Evolutionary conservation across 129 eudicot genomes (phyloP).

Genomic region (Arctium lappa): DNA sequence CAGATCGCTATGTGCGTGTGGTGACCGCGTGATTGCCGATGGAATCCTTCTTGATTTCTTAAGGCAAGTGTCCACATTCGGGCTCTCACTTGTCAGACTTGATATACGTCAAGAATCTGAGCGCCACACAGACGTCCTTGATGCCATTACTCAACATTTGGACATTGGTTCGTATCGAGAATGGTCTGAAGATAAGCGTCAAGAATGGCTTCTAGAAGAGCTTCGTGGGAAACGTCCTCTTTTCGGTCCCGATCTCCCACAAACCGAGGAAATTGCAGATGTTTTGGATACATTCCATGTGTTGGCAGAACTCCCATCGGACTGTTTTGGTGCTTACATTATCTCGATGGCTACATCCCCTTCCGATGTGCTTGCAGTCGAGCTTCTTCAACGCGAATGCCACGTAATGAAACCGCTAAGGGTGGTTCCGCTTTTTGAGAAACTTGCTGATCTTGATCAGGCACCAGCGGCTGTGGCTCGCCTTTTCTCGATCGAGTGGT

Average conservation of each 20-base stretch:
- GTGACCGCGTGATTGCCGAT: slow-evolving; percentile 82
- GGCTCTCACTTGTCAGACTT: slow-evolving; percentile 83
- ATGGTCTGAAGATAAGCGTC: slow-evolving; percentile 86
- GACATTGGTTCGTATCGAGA: slow-evolving; percentile 90
- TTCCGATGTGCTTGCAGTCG: slow-evolving; percentile 95
- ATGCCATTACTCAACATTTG: slow-evolving; percentile 83
- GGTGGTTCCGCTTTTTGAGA: slow-evolving; percentile 94
- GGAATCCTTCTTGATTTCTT: slow-evolving; percentile 93
- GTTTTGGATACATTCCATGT: slow-evolving; percentile 81
- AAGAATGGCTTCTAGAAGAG: slow-evolving; percentile 93
- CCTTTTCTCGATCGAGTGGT: slow-evolving; percentile 94
- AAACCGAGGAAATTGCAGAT: slow-evolving; percentile 89
- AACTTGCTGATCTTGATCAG: slow-evolving; percentile 77
- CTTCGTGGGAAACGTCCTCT: slow-evolving; percentile 82
- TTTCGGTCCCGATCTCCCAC: slow-evolving; percentile 91
- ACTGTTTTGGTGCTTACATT: slow-evolving; percentile 95
- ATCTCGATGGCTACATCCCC: slow-evolving; percentile 99
- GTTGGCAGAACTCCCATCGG: slow-evolving; percentile 86
- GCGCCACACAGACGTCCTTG: slow-evolving; percentile 88
- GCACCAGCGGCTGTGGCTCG: slow-evolving; percentile 95
- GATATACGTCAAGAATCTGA: slow-evolving; percentile 98
- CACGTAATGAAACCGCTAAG: slow-evolving; percentile 69
- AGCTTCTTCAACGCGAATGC: slow-evolving; percentile 96
- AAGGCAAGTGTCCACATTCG: slow-evolving; percentile 92
- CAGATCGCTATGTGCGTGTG: slow-evolving; percentile 82